phyloP scores from a whole-genome alignment of 2,329 filamentous ascomycete genomes.

The Hymenoscyphus albidus region DNA sequence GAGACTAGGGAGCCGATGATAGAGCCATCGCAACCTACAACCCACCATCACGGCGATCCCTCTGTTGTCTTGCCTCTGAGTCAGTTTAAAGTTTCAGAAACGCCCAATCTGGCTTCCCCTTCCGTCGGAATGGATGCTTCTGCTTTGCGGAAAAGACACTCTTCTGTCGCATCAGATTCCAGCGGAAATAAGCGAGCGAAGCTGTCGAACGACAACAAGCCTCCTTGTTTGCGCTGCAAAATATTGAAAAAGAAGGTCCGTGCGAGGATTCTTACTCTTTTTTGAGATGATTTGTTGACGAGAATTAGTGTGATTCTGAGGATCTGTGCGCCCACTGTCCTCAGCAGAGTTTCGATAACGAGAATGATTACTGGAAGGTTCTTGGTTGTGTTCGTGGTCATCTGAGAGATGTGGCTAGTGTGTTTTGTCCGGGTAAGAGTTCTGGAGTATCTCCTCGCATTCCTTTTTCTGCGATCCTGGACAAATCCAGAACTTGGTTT shows the following conservation, averaged over 20 bases:
- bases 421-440: constrained; percentile 21
- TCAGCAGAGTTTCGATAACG: constrained; percentile 20
- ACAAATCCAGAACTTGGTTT: no score
- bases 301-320: constrained; percentile 17
- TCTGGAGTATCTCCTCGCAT: not conserved
- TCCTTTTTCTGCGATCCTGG: no score
- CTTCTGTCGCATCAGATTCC: constrained; percentile 2
- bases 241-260: constrained; percentile 22
- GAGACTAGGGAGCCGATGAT: not conserved
- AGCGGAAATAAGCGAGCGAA: constrained; percentile 11
- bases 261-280: not conserved
- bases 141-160: not conserved
- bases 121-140: not conserved
- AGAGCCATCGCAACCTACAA: not conserved
- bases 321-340: constrained; percentile 22
- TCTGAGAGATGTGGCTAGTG: constrained; percentile 15
- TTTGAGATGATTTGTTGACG: not conserved
- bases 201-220: constrained; percentile 5
- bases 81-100: not conserved
- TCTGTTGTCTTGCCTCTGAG: not conserved
- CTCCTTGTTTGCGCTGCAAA: constrained; percentile 20
- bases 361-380: constrained; percentile 26
- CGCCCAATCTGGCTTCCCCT: not conserved
- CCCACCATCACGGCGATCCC: not conserved
- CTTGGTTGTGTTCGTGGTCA: constrained; percentile 23